A percentile compares a stretch with the other conserved stretches of the same genome.
phyloP scores from a whole-genome alignment of 169 alveolate species.

The Eimeria praecox region DNA sequence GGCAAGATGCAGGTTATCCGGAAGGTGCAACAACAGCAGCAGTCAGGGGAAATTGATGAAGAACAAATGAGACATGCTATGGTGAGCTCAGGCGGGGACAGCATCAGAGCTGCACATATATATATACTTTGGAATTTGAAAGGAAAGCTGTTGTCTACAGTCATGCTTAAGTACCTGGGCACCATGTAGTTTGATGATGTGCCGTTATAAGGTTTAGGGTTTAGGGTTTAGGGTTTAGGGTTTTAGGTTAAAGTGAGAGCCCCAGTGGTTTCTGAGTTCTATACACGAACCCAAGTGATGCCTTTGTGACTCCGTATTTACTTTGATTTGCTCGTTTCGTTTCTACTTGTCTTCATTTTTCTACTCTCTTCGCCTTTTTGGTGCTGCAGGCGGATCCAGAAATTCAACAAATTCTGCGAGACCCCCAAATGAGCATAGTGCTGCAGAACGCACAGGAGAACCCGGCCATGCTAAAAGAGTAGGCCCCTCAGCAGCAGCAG shows the following conservation, averaged over 20 bases:
- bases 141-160: background rate
- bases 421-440: constrained; percentile 96
- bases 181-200: too few species aligned
- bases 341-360: background rate
- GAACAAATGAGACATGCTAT: constrained; percentile 92
- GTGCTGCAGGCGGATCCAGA: constrained; percentile 98
- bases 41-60: constrained; percentile 90
- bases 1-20: constrained; percentile 91
- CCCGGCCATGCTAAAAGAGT: constrained; percentile 87
- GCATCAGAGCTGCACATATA: constrained; percentile 43
- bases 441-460: constrained; percentile 92
- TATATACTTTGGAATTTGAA: background rate
- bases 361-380: too few species aligned
- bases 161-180: background rate
- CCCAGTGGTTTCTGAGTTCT: too few species aligned
- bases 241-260: background rate
- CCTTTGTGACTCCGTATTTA: background rate
- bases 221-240: background rate
- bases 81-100: constrained; percentile 63
- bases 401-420: constrained; percentile 96
- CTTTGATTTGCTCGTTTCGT: background rate
- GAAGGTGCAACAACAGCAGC: constrained; percentile 88
- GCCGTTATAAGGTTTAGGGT: too few species aligned
- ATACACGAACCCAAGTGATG: too few species aligned
- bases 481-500: constrained; percentile 6